These are phyloP conservation scores for Gnomoniopsis smithogilvyi DNA, from an alignment of 2,329 filamentous ascomycete species.

Conservation along the genomic window DNA sequence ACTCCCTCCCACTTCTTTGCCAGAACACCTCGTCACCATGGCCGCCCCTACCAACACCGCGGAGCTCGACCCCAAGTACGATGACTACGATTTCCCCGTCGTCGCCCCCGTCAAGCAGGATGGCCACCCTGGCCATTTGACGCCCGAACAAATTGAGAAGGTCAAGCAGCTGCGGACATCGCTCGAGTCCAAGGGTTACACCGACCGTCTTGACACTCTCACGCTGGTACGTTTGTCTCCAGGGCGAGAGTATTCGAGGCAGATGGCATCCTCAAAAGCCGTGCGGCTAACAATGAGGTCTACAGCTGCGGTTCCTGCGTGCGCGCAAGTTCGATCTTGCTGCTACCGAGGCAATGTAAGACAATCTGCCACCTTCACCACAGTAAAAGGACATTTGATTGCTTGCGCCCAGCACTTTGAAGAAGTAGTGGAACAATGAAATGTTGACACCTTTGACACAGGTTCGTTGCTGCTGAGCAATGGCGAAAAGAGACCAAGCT, in stretches of 20 bases:
- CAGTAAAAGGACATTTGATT: no score
- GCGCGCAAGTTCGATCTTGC: slow-evolving; percentile 94
- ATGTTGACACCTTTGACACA: slow-evolving; percentile 34
- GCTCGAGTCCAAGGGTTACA: slow-evolving; percentile 81
- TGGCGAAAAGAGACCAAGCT: slow-evolving; percentile 88
- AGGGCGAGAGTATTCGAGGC: background rate
- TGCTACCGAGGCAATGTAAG: slow-evolving; percentile 82
- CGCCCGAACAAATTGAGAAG: slow-evolving; percentile 81
- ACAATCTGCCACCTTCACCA: slow-evolving; percentile 19
- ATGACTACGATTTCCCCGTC: slow-evolving; percentile 91
- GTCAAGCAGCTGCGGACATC: slow-evolving; percentile 79
- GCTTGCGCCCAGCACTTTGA: no score
- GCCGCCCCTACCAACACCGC: slow-evolving; percentile 22
- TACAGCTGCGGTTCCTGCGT: slow-evolving; percentile 80
- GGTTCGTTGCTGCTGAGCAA: slow-evolving; percentile 87
- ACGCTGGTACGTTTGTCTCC: slow-evolving; percentile 64
- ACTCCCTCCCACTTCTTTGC: background rate
- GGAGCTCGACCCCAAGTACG: slow-evolving; percentile 82
- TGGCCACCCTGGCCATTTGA: slow-evolving; percentile 88
- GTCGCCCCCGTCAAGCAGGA: slow-evolving; percentile 64
- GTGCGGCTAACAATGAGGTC: slow-evolving; percentile 18
- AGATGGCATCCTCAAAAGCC: background rate
- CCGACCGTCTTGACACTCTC: slow-evolving; percentile 83
- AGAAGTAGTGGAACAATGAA: background rate
- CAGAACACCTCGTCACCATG: slow-evolving; percentile 19